Evolutionary conservation across 805 yeast genomes (phyloP), one percentile per base, ranked within the genome.

Genomic region (Schizosaccharomyces octosporus): DNA sequence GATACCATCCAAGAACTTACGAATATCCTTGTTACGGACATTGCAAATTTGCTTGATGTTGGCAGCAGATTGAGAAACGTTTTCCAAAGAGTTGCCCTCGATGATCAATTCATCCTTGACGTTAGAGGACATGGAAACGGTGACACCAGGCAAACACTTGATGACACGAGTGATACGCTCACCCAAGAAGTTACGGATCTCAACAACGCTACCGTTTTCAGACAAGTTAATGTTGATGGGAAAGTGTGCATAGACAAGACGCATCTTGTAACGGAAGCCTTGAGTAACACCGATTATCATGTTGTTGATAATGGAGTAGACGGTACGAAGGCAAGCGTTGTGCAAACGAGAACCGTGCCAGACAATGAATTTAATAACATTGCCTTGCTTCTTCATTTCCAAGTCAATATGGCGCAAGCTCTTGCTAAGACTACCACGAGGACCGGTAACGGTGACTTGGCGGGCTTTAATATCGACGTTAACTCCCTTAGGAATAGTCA

Each of bases 221-320:
- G 85, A 75, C 69, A 88, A 76, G 81, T 89, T 90, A 70, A 93
- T 96, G 79, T 93, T 93, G 79, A 94, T 93, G 77, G 98, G 99
- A 95, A 93, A 93, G 87, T 93, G 98, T 84, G 98, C 99, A 76
- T 90, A 94, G 67, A 93, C 98, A 78, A 87, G 89, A 83, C 97
- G 88, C 97, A 93, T 85, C 86, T 93, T 93, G 93, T 93, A 93
- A 80, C 86, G 83, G 95, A 79, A 90, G 41, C 67, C 66, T 63
- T 36, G 83, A 76, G 98, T 93, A 75, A 93, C 98, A 85, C 99
- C 99, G 69, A 85, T 86, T 79, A 93, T 77, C 83, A 93, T 78
- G 86, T 93, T 93, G 74, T 87, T 74, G 72, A 93, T 81, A 75
- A 93, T 80, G 68, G 97, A 87, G 80, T 87, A 89, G 77, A 93